phyloP scores from a whole-genome alignment of 371 early-diverging fungal species.

The Enterocytospora artemiae region DNA sequence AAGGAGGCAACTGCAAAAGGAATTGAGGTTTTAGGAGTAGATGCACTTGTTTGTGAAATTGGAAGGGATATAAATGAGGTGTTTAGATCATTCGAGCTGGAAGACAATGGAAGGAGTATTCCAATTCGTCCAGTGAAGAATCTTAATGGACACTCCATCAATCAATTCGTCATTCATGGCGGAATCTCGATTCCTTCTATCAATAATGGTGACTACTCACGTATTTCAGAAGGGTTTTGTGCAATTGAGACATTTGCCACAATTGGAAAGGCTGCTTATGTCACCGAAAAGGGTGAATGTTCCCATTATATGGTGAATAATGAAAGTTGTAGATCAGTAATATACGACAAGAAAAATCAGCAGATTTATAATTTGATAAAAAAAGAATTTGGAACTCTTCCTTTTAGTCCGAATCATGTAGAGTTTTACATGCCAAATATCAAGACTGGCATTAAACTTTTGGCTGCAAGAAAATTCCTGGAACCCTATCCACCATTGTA shows the following conservation, averaged over 20 bases:
- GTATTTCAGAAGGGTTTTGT: constrained; percentile 83
- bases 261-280: constrained; percentile 87
- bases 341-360: constrained; percentile 66
- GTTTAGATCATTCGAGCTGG: constrained; percentile 92
- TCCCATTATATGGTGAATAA: constrained; percentile 74
- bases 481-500: constrained; percentile 80
- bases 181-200: constrained; percentile 92
- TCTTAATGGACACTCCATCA: constrained; percentile 92
- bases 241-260: constrained; percentile 97
- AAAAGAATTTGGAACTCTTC: constrained; percentile 82
- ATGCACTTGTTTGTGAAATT: constrained; percentile 83
- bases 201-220: constrained; percentile 73
- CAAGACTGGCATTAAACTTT: constrained; percentile 67
- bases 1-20: constrained; percentile 92
- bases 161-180: constrained; percentile 80
- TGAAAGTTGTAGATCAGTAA: background rate
- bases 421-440: constrained; percentile 66
- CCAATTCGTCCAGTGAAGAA: constrained; percentile 79
- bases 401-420: constrained; percentile 89
- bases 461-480: constrained; percentile 75
- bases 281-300: constrained; percentile 78
- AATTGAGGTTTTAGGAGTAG: constrained; percentile 83
- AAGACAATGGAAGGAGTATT: constrained; percentile 77
- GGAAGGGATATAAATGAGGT: constrained; percentile 92
- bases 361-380: constrained; percentile 72